Base-by-base conservation (phyloP, 352 stramenopile genomes). In the Globisporangium paddicum region DNA sequence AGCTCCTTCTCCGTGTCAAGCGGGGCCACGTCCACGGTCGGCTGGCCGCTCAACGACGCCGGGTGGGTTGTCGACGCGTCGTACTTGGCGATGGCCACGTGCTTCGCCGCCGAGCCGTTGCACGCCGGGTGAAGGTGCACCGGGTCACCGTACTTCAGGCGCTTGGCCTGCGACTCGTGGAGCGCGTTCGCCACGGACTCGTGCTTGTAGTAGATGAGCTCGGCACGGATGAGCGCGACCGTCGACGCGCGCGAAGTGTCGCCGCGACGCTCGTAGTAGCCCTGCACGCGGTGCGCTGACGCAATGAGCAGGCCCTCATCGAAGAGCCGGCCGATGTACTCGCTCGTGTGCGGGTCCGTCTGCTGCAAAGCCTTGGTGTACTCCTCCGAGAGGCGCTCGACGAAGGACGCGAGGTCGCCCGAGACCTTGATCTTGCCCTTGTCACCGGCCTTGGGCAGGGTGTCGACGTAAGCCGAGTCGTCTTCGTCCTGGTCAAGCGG, bases 361-460 rank as follows among this genome's bases (percentile, higher is more conserved):
- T 97, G 89, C 74, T 99, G 96, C n/a, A 99, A 70, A 38, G 73
- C 90, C 86, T 99, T 99, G 60, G 81, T 98, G 82, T 99, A 99
- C 74, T 99, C 96, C 66, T 99, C 95, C 51, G 96, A 92, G 21
- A 99, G 80, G 40, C 93, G 90, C 44, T 93, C 86, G 34, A 99
- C 78, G 60, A 96, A 98, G 21, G 80, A 73, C 8, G 80, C 87
- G 30, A 96, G 73, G 59, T 94, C 92, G 19, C 89, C 90, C 48
- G 89, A 94, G 42, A 96, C 87, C 74, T 90, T 89, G 80, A 98
- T 77, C 78, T 73, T 65, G 46, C 78, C 82, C 75, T 90, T 88
- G 56, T 74, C 77, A 32, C 82, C 82, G n/a, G 77, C 78, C 60
- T 77, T 68, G 6, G 82, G 81, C 52, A 93, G 40, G 21, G 75